Percentiles rank a stretch among this genome's conserved stretches.
These are phyloP conservation scores for Chaetomidium leptoderma DNA, from an alignment of 495 filamentous ascomycete species.

Conservation along the genomic window DNA sequence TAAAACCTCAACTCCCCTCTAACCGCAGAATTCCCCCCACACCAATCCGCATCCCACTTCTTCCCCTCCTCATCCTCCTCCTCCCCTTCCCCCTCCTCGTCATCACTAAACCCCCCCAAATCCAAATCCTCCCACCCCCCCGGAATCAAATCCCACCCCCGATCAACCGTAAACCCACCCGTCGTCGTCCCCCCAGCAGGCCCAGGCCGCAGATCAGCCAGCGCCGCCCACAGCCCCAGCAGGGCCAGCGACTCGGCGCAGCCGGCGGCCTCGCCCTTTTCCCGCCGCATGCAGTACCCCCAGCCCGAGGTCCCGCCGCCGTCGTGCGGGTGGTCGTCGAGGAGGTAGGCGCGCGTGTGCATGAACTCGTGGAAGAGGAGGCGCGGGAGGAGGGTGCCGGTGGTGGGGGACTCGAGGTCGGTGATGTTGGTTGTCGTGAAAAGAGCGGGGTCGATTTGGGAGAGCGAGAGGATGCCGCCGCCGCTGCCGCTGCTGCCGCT, in stretches of 20 bases:
- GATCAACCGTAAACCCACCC: conserved; percentile 1
- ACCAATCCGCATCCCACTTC: not conserved
- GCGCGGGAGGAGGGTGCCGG: not conserved
- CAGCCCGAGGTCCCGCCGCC: not conserved
- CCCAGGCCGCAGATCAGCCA: conserved; percentile 10
- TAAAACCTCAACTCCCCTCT: not conserved
- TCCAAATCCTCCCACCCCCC: not conserved
- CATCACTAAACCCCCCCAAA: conserved; percentile 4
- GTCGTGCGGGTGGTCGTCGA: not conserved
- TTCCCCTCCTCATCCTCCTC: not conserved
- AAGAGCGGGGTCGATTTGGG: not conserved
- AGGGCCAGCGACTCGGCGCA: conserved; percentile 9
- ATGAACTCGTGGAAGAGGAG: conserved; percentile 13
- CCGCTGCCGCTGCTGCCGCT: too few relatives aligned
- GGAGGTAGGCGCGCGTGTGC: conserved; percentile 13
- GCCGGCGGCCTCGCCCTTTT: not conserved
- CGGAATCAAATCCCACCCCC: not conserved
- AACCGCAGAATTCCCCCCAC: not conserved
- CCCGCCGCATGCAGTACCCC: conserved; percentile 11
- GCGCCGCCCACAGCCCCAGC: conserved; percentile 3
- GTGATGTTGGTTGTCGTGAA: not conserved
- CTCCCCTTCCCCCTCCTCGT: not conserved
- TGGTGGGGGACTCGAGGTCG: not conserved
- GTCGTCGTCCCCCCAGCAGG: not conserved
- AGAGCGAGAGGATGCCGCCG: not conserved